phyloP scores from a whole-genome alignment of 345 rosid species.

The Cardamine resedifolia region DNA sequence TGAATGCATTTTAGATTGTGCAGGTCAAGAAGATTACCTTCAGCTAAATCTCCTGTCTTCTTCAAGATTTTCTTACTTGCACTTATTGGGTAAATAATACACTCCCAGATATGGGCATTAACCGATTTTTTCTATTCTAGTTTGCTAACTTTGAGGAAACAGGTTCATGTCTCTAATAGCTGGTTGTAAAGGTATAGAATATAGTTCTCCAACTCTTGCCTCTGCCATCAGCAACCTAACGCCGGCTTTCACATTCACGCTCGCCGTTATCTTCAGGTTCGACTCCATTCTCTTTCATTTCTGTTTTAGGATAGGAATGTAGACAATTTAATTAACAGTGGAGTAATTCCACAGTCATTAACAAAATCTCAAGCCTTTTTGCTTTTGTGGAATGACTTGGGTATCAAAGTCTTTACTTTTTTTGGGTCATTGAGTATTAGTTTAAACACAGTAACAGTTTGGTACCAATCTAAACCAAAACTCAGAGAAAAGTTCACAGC shows the following conservation, averaged over 20 bases:
- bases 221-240: too few relatives aligned
- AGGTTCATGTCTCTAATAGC: slow-evolving; percentile 21
- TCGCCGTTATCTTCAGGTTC: slow-evolving; percentile 36
- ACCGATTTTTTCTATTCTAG: neutral
- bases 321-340: too few relatives aligned
- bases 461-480: too few relatives aligned
- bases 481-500: too few relatives aligned
- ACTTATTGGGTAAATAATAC: slow-evolving; percentile 29
- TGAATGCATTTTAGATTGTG: neutral
- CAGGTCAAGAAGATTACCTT: slow-evolving; percentile 33
- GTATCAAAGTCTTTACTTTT: too few relatives aligned
- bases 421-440: too few relatives aligned
- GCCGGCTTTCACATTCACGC: too few relatives aligned
- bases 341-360: too few relatives aligned
- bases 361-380: neutral
- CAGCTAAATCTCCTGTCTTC: slow-evolving; percentile 24
- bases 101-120: neutral
- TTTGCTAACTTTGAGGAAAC: slow-evolving; percentile 17
- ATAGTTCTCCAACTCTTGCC: too few relatives aligned
- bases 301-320: neutral
- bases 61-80: slow-evolving; percentile 32
- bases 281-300: neutral
- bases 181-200: slow-evolving; percentile 34
- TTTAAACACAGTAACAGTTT: too few relatives aligned
- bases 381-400: neutral